Evolutionary conservation across 164 flowering plant species (phyloP), one percentile per base, ranked within the genome.

Genomic region (Malania oleifera): DNA sequence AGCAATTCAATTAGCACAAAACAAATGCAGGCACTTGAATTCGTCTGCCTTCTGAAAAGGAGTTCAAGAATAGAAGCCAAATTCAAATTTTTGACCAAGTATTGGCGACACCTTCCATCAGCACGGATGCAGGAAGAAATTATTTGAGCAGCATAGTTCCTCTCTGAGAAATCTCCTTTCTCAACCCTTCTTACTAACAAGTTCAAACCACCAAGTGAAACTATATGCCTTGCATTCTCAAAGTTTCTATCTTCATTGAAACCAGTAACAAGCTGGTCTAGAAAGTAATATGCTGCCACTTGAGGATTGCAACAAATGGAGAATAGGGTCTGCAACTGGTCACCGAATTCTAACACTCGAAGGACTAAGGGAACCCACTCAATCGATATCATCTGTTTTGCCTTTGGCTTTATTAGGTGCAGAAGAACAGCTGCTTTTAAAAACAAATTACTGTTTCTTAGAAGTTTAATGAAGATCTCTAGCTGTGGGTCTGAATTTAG

Each of bases 311-410:
- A 77, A 27, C 63, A 69, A 20, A 84, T 74, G 0, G 78, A 73
- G 62, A 86, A 82, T 52, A 86, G 61, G 14, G 81, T 76, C 63
- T 82, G 89, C 50, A 78, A 23, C 41, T 70, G 76, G 39, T 74
- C 86, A 3, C 90, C 90, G 40, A 73, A 82, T 50, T 84, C 88
- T n/a, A 84, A 41, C 20, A 87, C 85, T 40, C 87, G 65, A 14
- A 87, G 79, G 23, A 75, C 70, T 38, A 84, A 54, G n/a, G 88
- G 83, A 13, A 84, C 61, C 88, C 85, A 87, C 22, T 84, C 85
- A 7, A 49, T 61, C 0, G 84, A 80, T 29, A 73, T 57, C 95
- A 87, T 77, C 68, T 82, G 88, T 45, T 78, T 80, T 7, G 88
- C 88, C 71, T 63, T 68, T 31, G 95, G 95, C 63, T 77, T 84